Base-by-base conservation (phyloP, 148 eudicot genomes). In the Heliosperma pusillum region DNA sequence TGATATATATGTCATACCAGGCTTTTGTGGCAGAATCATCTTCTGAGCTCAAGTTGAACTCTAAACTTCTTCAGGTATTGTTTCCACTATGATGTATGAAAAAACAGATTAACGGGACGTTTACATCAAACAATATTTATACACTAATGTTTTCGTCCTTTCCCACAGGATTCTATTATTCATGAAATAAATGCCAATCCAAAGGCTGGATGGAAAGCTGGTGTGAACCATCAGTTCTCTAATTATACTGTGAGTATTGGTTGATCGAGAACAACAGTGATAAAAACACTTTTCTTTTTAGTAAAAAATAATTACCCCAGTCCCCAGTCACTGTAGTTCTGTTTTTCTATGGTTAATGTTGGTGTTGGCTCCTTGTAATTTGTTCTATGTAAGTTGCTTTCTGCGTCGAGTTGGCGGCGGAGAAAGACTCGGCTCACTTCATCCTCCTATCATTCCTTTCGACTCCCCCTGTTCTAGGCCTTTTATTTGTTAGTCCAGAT, bases 141-240 rank as follows among this genome's bases (percentile, higher is more conserved):
- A 42, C 29, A 40, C 21, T 11, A 69, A 29, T 27, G 5, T 69
- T 22, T 21, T 25, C 3, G 4, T 45, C 13, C n/a, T 7, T 55
- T 75, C 22, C 66, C 57, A 44, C 89, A 93, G 98, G 93, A 87
- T 36, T 87, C 93, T 10, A 84, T 89, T 33, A 80, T 89, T 72
- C 47, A 80, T 62, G 15, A 60, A 70, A 53, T 93, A 62, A 93
- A 93, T 81, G 78, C 74, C 47, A 86, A 89, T 74, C 89, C 94
- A 40, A 65, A 83, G 22, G 88, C 93, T 77, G 89, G 95, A 80
- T 93, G 98, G 98, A 85, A 85, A 87, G 98, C 98, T 80, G 79
- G 84, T 52, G 80, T 75, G 77, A 93, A 86, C 76, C 82, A 86
- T 57, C 89, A 81, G 64, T 91, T 93, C 77, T 80, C 89, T 42